Evolutionary conservation across 2,329 filamentous ascomycete genomes (phyloP), one percentile per base, ranked within the genome.

Genomic region (Colletotrichum gigasporum): DNA sequence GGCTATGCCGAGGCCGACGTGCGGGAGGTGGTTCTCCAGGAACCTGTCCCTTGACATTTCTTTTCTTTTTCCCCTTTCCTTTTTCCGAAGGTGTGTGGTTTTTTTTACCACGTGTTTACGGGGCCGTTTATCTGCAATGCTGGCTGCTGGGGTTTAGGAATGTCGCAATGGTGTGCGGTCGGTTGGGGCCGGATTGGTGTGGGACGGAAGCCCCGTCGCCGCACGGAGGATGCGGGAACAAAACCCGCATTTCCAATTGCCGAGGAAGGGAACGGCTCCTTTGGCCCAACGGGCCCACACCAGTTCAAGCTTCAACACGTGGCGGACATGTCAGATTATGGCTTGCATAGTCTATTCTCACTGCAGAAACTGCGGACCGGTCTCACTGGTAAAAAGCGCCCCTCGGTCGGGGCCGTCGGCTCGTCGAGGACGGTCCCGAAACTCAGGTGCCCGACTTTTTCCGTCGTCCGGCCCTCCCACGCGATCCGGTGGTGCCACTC

Each of bases 1-100:
- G 58, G 62, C 68, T 14, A 68, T 37, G 39, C 62, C 55, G 48
- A 68, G 37, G 53, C 48, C 47, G n/a, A 55, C 16, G 10, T 34
- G 59, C 18, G 41, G 59, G 16, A 63, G 58, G 28, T 52, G 63
- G 42, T 10, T 42, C 9, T 57, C 63, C 14, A 63, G 44, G 16
- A 63, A 18, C 24, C 32, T 44, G 11, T 56, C 63, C 20, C 34
- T n/a, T n/a, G n/a, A 53, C 63, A 63, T 63, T 22, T n/a, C 12
- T n/a, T 12, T 37, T 3, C 3, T 30, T 16, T 35, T 42, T 42
- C n/a, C 14, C 10, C 9, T 12, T 30, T 2, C 8, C 8, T 14
- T 16, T 24, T 4, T 16, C 8, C 9, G 16, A 5, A 26, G 4
- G 14, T 26, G 26, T 30, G 14, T 14, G 37, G 16, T 14, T 37